Evolutionary conservation across 805 yeast species (phyloP), one percentile per base, ranked within the genome.

Genomic region (Lipomyces sp.): DNA sequence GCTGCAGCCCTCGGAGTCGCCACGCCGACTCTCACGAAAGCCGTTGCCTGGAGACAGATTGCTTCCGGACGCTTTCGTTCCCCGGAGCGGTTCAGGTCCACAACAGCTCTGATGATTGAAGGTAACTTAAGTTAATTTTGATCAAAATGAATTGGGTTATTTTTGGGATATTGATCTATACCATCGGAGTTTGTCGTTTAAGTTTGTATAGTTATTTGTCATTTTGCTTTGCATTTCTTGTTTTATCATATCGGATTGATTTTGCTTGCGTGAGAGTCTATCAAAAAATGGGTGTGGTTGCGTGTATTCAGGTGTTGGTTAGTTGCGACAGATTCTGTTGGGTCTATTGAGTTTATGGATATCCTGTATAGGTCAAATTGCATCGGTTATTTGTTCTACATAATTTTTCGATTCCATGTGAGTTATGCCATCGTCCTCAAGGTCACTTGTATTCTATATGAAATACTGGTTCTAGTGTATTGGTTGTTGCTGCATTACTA

Each of bases 11-110:
- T 58, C 51, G 34, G 35, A 51, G 15, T 15, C 8, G 48, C 48
- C 48, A 42, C 61, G 58, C n/a, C 65, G 54, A 24, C 18, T n/a
- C 39, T 2, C 53, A 56, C 33, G 59, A 59, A 53, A 34, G 60
- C 50, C 35, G 45, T 15, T 24, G 53, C 32, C 35, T 48, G 55
- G 59, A 62, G 54, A 60, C 48, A 24, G 51, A 6, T n/a, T 51
- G 10, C 32, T 51, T 11, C 11, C 15, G 15, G 29, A 34, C 6
- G 24, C 48, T 42, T 42, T 42, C 34, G 35, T 45, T 35, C 37
- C 33, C 45, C 35, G 42, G 29, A 33, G 32, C 48, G 13, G 18
- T 24, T 37, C 39, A 13, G 13, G 39, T 8, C 48, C 57, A 51
- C 11, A 51, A 55, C 15, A 55, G 55, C 15, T 37, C 39, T 59